Evolutionary conservation across 2,329 filamentous ascomycete species (phyloP), one percentile per base, ranked within the genome.

Genomic region (Mycosphaerella arachidis): DNA sequence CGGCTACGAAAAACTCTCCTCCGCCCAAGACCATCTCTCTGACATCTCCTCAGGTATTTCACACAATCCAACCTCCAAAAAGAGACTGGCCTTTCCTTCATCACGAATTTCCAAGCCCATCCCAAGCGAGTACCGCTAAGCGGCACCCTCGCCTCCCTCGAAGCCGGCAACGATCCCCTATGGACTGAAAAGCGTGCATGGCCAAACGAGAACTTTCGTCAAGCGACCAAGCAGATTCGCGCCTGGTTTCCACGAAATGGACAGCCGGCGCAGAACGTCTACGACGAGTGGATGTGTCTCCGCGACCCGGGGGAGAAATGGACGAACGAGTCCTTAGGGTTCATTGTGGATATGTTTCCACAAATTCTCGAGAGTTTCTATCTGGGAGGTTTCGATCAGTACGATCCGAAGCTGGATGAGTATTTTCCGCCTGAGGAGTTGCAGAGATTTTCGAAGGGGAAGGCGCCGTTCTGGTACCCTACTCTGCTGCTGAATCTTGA

Each of bases 401-500:
- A 77, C 63, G 58, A 72, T 55, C 61, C 63, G 10, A 63, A 65
- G 20, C 66, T 72, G 6, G 60, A 54, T 29, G 62, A 64, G 20
- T 54, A 67, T n/a, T 52, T 31, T 5, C 40, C 60, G 5, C 33
- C 56, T 1, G 61, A 66, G 16, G 60, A 70, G 48, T 58, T 71
- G 54, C 68, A 72, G 43, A 53, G 68, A 46, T 54, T 69, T 40
- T 61, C 68, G 48, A 68, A 72, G 33, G 57, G 69, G 35, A 63
- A 61, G 33, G 71, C 75, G 56, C 72, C 70, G 20, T 85, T 84
- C 66, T 92, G 89, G 90, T 91, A 90, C 71, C 89, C 89, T 0
- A 95, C 90, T 0, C 74, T 95, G 1, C 77, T 86, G 18, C 75
- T 94, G 70, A 91, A 90, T 71, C 68, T 95, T 24, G 90, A 95